Base-by-base conservation (phyloP, 345 rosid genomes). In the Moricandia arvensis region DNA sequence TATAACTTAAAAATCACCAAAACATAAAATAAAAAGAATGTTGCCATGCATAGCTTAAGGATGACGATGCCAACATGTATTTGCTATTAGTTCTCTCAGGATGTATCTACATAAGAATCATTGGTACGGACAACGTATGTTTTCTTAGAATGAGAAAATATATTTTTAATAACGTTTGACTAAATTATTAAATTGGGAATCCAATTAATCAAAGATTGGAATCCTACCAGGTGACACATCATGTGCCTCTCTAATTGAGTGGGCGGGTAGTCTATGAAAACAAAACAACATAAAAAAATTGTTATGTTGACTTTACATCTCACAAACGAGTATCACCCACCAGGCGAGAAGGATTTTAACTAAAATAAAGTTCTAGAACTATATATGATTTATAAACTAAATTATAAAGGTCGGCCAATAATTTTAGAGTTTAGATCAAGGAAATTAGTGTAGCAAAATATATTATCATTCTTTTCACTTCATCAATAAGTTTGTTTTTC, bases 141-240 rank as follows among this genome's bases (percentile, higher is more conserved):
- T 31, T 59, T 9, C 2, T 62, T 62, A 60, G 15, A 54, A 53
- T 45, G 66, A 1, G 37, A 59, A 58, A 59, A 51, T 0, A 24
- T 71, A 5, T 4, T 58, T 58, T 59, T 59, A 12, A 17, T 72
- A 66, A 72, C 37, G 49, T 72, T 77, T 72, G 77, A 72, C 81
- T 35, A 35, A 18, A 37, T 17, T 66, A 31, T 78, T 49, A 65
- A 59, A 78, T 58, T 66, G 1, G 31, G 60, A 73, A 79, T 68
- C 73, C 30, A 49, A 18, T 13, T 51, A 13, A 59, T 51, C 57
- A 62, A 31, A 38, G 18, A 51, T 73, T 73, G 65, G 74, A 68
- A 79, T 74, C 75, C 79, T 54, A 79, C 75, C 61, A 29, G 82
- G 54, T 61, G 71, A 73, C 82, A 79, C 78, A 67, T 79, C 79